Conservation (phyloP, 2,329 filamentous ascomycete genomes). For the Fusarium keratoplasticum region DNA sequence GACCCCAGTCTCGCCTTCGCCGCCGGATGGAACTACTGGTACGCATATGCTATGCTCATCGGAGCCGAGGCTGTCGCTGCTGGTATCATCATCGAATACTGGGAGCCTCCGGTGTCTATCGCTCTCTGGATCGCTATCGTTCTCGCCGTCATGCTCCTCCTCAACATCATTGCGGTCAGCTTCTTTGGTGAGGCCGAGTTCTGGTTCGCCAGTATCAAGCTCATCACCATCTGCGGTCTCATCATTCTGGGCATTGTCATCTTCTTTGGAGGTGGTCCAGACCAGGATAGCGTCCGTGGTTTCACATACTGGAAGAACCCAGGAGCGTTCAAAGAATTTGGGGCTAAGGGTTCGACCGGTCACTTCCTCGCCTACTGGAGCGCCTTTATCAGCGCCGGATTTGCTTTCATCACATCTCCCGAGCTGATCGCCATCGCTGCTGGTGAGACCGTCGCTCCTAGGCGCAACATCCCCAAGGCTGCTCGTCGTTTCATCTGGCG, state of each 20-base stretch:
- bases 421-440: conserved; percentile 46
- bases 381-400: conserved; percentile 65
- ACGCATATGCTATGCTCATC: conserved; percentile 69
- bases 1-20: conserved; percentile 68
- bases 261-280: conserved; percentile 67
- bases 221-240: conserved; percentile 68
- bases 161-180: conserved; percentile 68
- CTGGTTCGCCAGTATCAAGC: conserved; percentile 70
- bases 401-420: conserved; percentile 47
- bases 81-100: conserved; percentile 70
- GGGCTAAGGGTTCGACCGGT: conserved; percentile 59
- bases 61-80: conserved; percentile 69
- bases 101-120: conserved; percentile 63
- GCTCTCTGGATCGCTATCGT: conserved; percentile 72
- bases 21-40: conserved; percentile 72
- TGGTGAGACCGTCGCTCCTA: conserved; percentile 49
- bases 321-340: conserved; percentile 62
- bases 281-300: conserved; percentile 56
- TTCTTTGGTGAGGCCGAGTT: conserved; percentile 73
- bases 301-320: conserved; percentile 55
- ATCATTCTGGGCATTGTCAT: conserved; percentile 60
- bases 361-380: conserved; percentile 70
- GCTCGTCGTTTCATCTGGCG: conserved; percentile 46
- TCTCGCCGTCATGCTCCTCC: conserved; percentile 62
- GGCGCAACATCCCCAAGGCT: conserved; percentile 47